These are phyloP conservation scores for Colletotrichum chlorophyti DNA, from an alignment of 2,329 filamentous ascomycete species.

Conservation along the genomic window DNA sequence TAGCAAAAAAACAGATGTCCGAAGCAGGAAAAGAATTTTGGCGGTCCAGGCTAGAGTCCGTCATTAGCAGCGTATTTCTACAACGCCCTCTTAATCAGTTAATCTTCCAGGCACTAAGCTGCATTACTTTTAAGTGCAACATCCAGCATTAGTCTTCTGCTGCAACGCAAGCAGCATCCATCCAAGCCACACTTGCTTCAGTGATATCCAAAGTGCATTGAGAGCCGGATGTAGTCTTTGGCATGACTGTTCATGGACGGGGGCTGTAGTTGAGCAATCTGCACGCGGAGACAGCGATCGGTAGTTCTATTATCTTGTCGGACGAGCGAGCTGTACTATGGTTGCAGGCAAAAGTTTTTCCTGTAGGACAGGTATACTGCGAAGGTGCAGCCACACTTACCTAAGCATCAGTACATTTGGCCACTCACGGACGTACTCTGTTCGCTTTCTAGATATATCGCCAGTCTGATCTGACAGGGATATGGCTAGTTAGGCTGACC, in stretches of 20 bases:
- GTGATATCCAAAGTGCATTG: background rate
- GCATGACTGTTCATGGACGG: background rate
- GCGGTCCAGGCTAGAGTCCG: background rate
- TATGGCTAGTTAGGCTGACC: too few species aligned
- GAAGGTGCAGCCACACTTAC: too few species aligned
- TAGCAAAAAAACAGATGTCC: background rate
- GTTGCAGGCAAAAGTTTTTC: too few species aligned
- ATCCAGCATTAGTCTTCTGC: background rate
- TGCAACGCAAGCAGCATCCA: background rate
- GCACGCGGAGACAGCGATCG: background rate
- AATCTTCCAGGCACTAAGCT: background rate
- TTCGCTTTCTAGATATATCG: too few species aligned
- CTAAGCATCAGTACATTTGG: too few species aligned
- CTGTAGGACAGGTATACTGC: too few species aligned
- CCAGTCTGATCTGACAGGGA: too few species aligned
- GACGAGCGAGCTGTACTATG: too few species aligned
- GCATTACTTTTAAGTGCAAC: background rate
- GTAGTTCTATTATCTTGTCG: background rate
- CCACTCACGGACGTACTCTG: too few species aligned
- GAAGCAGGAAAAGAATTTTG: background rate
- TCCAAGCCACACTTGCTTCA: background rate
- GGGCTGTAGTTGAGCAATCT: background rate
- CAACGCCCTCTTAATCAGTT: slow-evolving; percentile 4
- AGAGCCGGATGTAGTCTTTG: slow-evolving; percentile 2
- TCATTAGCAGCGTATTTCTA: background rate